Evolutionary conservation across 495 filamentous ascomycete genomes (phyloP).

Genomic region (Zalerion maritima): DNA sequence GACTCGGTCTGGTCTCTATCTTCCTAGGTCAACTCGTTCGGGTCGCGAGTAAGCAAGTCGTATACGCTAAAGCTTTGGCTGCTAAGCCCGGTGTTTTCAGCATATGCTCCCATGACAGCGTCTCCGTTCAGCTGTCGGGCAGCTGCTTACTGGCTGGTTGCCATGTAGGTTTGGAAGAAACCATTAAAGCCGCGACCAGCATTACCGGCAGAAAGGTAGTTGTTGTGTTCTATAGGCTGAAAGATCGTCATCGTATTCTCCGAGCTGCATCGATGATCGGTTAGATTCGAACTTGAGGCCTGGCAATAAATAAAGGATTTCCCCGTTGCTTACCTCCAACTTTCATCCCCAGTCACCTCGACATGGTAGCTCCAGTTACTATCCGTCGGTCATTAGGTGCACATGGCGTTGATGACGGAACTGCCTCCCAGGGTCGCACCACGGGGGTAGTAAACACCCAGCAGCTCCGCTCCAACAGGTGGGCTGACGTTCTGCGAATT

Average conservation of each 20-base stretch:
- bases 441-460: conserved; percentile 22
- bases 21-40: conserved; percentile 16
- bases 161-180: conserved; percentile 23
- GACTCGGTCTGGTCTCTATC: conserved; percentile 18
- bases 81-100: conserved; percentile 10
- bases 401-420: conserved; percentile 25
- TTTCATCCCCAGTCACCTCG: conserved; percentile 19
- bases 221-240: conserved; percentile 20
- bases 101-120: conserved; percentile 18
- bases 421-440: conserved; percentile 21
- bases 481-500: conserved; percentile 16
- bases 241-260: conserved; percentile 23
- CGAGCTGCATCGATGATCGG: no score
- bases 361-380: conserved; percentile 21
- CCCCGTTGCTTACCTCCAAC: conserved; percentile 18
- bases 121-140: conserved; percentile 13
- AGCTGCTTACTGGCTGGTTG: conserved; percentile 13
- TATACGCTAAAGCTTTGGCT: conserved; percentile 14
- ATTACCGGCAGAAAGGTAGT: conserved; percentile 14
- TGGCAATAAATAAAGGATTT: no score
- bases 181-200: conserved; percentile 19
- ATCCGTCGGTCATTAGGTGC: conserved; percentile 17
- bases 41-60: conserved; percentile 17
- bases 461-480: conserved; percentile 14
- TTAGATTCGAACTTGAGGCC: no score